Conservation (phyloP, 169 alveolate genomes). For the Cryptosporidium tyzzeri region DNA sequence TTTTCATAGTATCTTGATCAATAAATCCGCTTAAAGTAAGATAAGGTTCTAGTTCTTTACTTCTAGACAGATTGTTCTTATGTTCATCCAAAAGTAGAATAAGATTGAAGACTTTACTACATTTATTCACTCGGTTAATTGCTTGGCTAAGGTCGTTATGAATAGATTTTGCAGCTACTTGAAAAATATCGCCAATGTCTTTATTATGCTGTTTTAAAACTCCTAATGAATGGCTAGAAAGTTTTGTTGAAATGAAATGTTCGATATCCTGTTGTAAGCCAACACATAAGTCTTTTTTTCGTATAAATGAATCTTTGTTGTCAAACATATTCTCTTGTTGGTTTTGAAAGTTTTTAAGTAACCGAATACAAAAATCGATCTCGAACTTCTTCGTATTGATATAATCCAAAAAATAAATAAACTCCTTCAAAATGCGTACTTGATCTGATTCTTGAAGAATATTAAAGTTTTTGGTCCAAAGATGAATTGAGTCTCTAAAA, state of each 20-base stretch:
- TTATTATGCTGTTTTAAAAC: not conserved
- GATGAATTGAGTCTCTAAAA: slow-evolving; percentile 18
- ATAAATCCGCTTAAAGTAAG: slow-evolving; percentile 1
- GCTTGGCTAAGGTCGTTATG: not conserved
- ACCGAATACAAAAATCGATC: slow-evolving; percentile 56
- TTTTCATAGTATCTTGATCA: not conserved
- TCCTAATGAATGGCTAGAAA: slow-evolving; percentile 13
- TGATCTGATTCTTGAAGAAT: slow-evolving; percentile 26
- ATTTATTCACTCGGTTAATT: slow-evolving; percentile 9
- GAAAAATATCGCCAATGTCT: not conserved
- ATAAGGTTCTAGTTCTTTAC: slow-evolving; percentile 13
- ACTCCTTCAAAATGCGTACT: not conserved
- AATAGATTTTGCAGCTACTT: slow-evolving; percentile 6
- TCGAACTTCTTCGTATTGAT: slow-evolving; percentile 19
- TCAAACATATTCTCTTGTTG: not conserved
- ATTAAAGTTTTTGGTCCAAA: slow-evolving; percentile 21
- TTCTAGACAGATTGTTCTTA: not conserved
- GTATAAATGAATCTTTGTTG: not conserved
- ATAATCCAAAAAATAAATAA: slow-evolving; percentile 18
- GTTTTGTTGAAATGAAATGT: not conserved
- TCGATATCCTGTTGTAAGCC: slow-evolving; percentile 12
- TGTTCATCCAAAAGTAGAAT: slow-evolving; percentile 21
- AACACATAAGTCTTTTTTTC: not conserved
- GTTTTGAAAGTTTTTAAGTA: not conserved
- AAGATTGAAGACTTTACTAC: slow-evolving; percentile 16